A percentile compares a stretch with the other conserved stretches of the same genome.
phyloP scores from a whole-genome alignment of 2,329 filamentous ascomycete species.

The Lachnellula arida region DNA sequence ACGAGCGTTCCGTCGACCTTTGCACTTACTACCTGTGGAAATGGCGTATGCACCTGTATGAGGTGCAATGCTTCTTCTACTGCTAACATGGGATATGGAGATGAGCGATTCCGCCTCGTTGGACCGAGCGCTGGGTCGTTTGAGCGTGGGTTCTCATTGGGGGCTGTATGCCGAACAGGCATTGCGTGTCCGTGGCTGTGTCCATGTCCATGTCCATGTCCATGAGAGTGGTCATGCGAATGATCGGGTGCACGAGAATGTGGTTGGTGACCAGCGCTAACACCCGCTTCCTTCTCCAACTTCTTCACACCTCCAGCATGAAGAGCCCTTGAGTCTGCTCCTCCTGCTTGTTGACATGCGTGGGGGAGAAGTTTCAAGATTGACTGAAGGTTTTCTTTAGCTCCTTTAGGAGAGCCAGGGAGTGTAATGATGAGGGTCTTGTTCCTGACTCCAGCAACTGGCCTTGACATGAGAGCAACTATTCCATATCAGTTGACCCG shows the following conservation, averaged over 20 bases:
- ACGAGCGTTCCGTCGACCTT: slow-evolving; percentile 63
- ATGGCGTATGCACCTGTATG: slow-evolving; percentile 69
- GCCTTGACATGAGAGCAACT: slow-evolving; percentile 97
- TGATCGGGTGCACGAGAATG: slow-evolving; percentile 44
- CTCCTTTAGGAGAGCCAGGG: slow-evolving; percentile 92
- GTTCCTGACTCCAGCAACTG: slow-evolving; percentile 82
- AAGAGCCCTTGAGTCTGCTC: slow-evolving; percentile 71
- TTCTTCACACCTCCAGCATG: slow-evolving; percentile 79
- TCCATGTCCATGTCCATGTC: slow-evolving; percentile 51
- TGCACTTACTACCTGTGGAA: slow-evolving; percentile 49
- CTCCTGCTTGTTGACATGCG: slow-evolving; percentile 85
- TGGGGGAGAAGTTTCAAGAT: slow-evolving; percentile 89
- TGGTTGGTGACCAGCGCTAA: slow-evolving; percentile 36
- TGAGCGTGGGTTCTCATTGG: slow-evolving; percentile 51
- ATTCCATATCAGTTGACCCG: slow-evolving; percentile 21
- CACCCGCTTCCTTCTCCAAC: slow-evolving; percentile 76
- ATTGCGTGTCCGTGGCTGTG: slow-evolving; percentile 58
- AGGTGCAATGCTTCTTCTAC: slow-evolving; percentile 74
- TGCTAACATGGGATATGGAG: slow-evolving; percentile 86
- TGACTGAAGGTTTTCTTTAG: slow-evolving; percentile 86
- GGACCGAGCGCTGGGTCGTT: slow-evolving; percentile 58
- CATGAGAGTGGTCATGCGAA: slow-evolving; percentile 44
- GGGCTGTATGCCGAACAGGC: slow-evolving; percentile 69
- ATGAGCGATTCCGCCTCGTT: slow-evolving; percentile 72
- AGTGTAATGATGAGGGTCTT: slow-evolving; percentile 80